A percentile compares a stretch with the other conserved stretches of the same genome.
phyloP scores from a whole-genome alignment of 2,329 filamentous ascomycete genomes.

The Claviceps maximensis region DNA sequence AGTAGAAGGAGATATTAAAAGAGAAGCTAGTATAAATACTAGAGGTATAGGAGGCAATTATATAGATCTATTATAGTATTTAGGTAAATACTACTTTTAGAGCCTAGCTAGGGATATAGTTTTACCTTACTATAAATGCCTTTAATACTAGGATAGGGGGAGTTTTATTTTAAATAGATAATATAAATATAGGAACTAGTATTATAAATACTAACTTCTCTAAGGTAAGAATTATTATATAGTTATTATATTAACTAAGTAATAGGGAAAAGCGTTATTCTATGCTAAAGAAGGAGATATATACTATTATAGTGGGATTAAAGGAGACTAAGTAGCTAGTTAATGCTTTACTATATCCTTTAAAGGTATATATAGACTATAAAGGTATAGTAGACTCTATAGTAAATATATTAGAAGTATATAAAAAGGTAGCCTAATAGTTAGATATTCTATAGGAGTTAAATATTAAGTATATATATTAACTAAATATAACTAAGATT shows the following conservation, averaged over 20 bases:
- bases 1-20: not conserved
- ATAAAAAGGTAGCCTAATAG: not conserved
- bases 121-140: not conserved
- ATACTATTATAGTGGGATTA: not conserved
- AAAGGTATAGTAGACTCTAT: not conserved
- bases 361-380: not conserved
- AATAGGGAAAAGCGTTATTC: not conserved
- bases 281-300: not conserved
- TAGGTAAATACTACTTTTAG: not conserved
- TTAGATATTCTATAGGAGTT: not conserved
- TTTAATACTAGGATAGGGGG: not conserved
- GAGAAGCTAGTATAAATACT: not conserved
- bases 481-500: not conserved
- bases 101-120: not conserved
- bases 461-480: not conserved
- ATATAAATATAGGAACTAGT: not conserved
- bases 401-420: not conserved
- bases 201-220: not conserved
- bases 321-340: not conserved
- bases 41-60: not conserved
- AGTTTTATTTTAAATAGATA: too few relatives aligned
- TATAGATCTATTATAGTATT: not conserved
- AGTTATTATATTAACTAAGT: not conserved
- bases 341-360: not conserved
- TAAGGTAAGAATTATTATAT: not conserved